phyloP scores from a whole-genome alignment of 1,139 yeast species.

The Hyphopichia fennica region DNA sequence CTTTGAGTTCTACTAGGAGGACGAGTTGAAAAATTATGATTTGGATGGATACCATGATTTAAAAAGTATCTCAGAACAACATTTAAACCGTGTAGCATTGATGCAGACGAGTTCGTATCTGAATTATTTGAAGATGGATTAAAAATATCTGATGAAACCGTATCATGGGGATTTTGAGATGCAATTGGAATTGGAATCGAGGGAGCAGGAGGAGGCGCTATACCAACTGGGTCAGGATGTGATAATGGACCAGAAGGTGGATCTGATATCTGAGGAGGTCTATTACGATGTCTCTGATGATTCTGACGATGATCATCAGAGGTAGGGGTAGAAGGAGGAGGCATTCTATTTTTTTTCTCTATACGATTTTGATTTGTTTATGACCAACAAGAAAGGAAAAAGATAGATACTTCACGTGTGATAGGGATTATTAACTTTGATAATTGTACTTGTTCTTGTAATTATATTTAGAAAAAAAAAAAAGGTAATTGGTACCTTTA shows the following conservation, averaged over 20 bases:
- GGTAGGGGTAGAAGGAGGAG: background rate
- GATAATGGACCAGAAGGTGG: background rate
- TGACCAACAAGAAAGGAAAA: too few relatives aligned
- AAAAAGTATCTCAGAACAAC: background rate
- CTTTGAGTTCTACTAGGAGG: background rate
- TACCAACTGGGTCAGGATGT: background rate
- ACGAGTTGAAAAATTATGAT: background rate
- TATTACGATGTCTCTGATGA: background rate
- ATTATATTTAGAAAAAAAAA: too few relatives aligned
- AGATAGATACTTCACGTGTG: too few relatives aligned
- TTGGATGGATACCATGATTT: constrained; percentile 1
- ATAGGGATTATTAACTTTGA: too few relatives aligned
- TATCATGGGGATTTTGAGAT: too few relatives aligned
- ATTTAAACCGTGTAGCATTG: constrained; percentile 1
- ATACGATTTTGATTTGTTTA: too few relatives aligned
- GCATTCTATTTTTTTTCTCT: too few relatives aligned
- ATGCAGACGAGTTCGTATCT: background rate
- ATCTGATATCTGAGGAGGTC: background rate
- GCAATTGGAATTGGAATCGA: too few relatives aligned
- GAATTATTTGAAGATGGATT: background rate
- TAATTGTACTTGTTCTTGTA: too few relatives aligned
- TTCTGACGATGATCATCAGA: background rate
- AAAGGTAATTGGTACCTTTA: too few relatives aligned
- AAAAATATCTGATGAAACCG: too few relatives aligned
- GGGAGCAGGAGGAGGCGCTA: background rate